Conservation (phyloP, 176 grass and related monocot genomes). For the Canna indica region DNA sequence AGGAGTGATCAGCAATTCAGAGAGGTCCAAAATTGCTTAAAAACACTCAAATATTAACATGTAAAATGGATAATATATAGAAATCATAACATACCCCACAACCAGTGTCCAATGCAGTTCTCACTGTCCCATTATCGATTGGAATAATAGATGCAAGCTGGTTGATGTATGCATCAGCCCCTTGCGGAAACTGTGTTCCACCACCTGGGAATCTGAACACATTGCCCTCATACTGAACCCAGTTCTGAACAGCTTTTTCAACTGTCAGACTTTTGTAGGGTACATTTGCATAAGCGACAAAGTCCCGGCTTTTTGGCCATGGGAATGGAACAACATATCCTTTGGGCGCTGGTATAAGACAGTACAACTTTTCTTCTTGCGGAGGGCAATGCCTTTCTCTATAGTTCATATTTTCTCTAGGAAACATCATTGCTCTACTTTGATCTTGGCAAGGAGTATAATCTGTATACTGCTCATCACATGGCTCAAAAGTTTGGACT, state of each 20-base stretch:
- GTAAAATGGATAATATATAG: background rate
- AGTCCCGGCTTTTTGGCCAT: conserved; percentile 87
- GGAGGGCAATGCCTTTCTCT: conserved; percentile 78
- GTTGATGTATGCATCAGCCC: conserved; percentile 88
- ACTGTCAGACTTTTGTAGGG: conserved; percentile 95
- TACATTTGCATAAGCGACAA: conserved; percentile 77
- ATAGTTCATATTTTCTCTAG: conserved; percentile 89
- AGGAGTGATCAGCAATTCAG: background rate
- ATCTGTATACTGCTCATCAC: conserved; percentile 42
- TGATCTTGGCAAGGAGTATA: conserved; percentile 90
- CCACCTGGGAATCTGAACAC: conserved; percentile 92
- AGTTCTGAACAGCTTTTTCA: conserved; percentile 93
- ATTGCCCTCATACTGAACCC: conserved; percentile 85
- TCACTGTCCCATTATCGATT: conserved; percentile 74
- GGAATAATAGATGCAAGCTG: conserved; percentile 77
- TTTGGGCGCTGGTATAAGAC: conserved; percentile 65
- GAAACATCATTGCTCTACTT: conserved; percentile 76
- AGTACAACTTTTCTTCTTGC: conserved; percentile 67
- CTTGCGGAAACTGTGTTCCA: conserved; percentile 90
- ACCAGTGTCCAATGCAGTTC: conserved; percentile 89
- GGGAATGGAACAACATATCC: conserved; percentile 82
- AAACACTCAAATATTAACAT: conserved; percentile 15
- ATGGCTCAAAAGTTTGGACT: conserved; percentile 59
- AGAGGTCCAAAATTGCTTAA: background rate
- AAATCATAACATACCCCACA: conserved; percentile 55